A percentile compares a stretch with the other conserved stretches of the same genome.
These are phyloP conservation scores for Cercospora sesami DNA, from an alignment of 2,329 filamentous ascomycete species.

Conservation along the genomic window DNA sequence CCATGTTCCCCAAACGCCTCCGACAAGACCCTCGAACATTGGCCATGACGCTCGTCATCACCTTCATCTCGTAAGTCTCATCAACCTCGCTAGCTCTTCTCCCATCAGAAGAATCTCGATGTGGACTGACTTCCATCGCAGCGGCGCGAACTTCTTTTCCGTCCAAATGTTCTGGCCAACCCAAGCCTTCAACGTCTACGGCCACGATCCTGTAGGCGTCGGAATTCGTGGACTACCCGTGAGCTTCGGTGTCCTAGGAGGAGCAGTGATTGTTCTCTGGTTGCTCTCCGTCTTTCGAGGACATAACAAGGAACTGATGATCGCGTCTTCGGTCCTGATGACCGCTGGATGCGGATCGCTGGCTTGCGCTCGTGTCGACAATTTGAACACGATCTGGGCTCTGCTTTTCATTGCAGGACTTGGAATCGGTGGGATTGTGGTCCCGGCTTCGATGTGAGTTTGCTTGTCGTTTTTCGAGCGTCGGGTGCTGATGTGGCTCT, in stretches of 20 bases:
- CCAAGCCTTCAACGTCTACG: constrained; percentile 44
- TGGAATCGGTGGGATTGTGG: constrained; percentile 67
- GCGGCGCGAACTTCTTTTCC: constrained; percentile 43
- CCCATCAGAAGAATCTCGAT: neutral
- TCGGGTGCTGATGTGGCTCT: neutral
- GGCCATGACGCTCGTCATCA: constrained; percentile 42
- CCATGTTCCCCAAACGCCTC: constrained; percentile 36
- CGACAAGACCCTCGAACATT: constrained; percentile 37
- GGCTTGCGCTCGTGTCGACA: constrained; percentile 34
- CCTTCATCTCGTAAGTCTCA: constrained; percentile 34
- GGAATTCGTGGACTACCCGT: constrained; percentile 65
- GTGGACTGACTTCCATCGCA: neutral
- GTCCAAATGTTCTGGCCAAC: constrained; percentile 37
- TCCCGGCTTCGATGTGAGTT: constrained; percentile 59
- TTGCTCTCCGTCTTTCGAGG: constrained; percentile 61
- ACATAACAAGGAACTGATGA: constrained; percentile 61
- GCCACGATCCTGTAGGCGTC: constrained; percentile 62
- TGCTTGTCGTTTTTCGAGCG: neutral
- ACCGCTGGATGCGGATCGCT: constrained; percentile 54
- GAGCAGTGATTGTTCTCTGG: constrained; percentile 60
- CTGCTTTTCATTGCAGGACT: constrained; percentile 56
- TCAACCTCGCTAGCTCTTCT: neutral
- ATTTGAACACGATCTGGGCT: constrained; percentile 34
- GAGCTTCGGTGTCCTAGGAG: constrained; percentile 62
- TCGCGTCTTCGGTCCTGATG: constrained; percentile 63